phyloP scores from a whole-genome alignment of 2,329 filamentous ascomycete genomes.

The Penicillium sp. region DNA sequence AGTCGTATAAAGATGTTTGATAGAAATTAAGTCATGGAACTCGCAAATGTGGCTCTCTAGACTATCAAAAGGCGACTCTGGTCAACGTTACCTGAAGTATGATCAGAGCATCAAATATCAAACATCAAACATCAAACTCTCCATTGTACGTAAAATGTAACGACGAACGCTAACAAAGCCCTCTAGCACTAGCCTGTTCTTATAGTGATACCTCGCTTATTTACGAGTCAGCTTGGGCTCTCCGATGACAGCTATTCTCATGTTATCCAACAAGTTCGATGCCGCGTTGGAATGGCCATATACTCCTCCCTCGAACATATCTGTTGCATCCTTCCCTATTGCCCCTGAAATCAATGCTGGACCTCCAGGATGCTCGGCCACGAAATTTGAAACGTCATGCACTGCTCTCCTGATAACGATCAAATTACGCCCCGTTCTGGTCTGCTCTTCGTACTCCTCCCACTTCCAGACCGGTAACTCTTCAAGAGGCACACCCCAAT shows the following conservation, averaged over 20 bases:
- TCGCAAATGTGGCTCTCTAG: no score
- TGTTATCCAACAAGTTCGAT: constrained; percentile 80
- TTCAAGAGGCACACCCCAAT: constrained; percentile 82
- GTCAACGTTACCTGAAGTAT: no score
- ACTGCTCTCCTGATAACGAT: constrained; percentile 78
- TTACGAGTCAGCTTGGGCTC: background rate
- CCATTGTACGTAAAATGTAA: no score
- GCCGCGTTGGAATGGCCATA: constrained; percentile 85
- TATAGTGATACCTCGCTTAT: background rate
- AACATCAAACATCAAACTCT: no score
- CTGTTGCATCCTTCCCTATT: constrained; percentile 82
- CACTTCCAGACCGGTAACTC: constrained; percentile 79
- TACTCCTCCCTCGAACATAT: constrained; percentile 85
- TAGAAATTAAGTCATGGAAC: no score
- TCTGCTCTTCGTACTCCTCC: constrained; percentile 76
- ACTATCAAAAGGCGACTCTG: no score
- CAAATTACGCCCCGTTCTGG: constrained; percentile 71
- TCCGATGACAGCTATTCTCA: constrained; percentile 47
- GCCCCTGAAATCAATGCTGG: constrained; percentile 77
- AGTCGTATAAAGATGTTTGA: no score
- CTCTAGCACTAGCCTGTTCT: no score
- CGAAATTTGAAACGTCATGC: constrained; percentile 78
- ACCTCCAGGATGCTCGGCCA: constrained; percentile 82
- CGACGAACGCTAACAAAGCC: no score
- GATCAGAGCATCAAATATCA: no score